phyloP scores from a whole-genome alignment of 2,329 filamentous ascomycete species.

The Sclerotinia trifoliorum region DNA sequence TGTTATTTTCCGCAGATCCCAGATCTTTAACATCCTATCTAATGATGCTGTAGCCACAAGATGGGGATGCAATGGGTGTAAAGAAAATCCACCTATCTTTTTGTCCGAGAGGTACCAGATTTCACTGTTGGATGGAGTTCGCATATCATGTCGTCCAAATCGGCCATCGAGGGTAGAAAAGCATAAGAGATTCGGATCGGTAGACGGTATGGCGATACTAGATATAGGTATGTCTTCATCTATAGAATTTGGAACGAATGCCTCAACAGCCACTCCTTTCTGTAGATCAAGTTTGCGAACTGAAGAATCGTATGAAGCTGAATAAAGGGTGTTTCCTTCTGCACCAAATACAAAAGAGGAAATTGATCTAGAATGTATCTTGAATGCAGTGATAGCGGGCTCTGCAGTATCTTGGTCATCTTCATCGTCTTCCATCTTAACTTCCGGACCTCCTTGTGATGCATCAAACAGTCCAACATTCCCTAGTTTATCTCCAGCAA shows the following conservation, averaged over 20 bases:
- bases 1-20: conserved; percentile 81
- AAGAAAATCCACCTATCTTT: conserved; percentile 91
- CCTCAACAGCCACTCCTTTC: conserved; percentile 74
- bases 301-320: conserved; percentile 88
- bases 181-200: conserved; percentile 71
- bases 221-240: conserved; percentile 77
- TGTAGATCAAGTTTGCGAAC: conserved; percentile 83
- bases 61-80: conserved; percentile 78
- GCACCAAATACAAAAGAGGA: conserved; percentile 75
- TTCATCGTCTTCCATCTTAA: conserved; percentile 60
- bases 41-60: conserved; percentile 85
- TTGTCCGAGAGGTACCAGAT: conserved; percentile 79
- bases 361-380: conserved; percentile 86
- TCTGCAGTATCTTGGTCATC: conserved; percentile 64
- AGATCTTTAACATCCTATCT: conserved; percentile 85
- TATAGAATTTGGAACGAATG: conserved; percentile 72
- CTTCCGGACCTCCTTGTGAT: conserved; percentile 60
- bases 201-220: conserved; percentile 72
- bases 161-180: conserved; percentile 84
- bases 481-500: conserved; percentile 92
- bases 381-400: conserved; percentile 83
- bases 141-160: conserved; percentile 78
- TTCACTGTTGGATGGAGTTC: conserved; percentile 58
- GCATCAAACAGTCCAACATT: conserved; percentile 89
- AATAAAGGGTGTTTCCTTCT: conserved; percentile 74